Conservation (phyloP, 2,329 filamentous ascomycete species). For the Fusarium camptoceras region DNA sequence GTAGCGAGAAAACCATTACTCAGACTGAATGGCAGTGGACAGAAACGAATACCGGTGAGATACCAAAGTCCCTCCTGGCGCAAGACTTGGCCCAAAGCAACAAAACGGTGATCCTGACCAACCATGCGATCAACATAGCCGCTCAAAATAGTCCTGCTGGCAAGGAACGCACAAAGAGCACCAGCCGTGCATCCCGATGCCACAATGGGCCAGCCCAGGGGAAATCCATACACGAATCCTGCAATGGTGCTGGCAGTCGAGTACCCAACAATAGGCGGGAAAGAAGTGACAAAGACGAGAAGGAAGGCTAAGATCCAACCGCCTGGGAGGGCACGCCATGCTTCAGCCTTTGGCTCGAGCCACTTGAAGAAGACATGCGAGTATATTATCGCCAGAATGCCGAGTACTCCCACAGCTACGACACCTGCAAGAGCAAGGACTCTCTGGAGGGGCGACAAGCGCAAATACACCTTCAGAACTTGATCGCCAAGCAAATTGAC, state of each 20-base stretch:
- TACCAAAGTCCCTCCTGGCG: conserved; percentile 91
- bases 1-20: conserved; percentile 96
- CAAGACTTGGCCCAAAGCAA: conserved; percentile 87
- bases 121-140: conserved; percentile 83
- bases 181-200: conserved; percentile 82
- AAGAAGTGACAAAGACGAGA: conserved; percentile 79
- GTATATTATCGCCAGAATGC: conserved; percentile 79
- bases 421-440: conserved; percentile 65
- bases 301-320: conserved; percentile 83
- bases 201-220: conserved; percentile 82
- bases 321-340: conserved; percentile 78
- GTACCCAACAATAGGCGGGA: conserved; percentile 90
- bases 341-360: conserved; percentile 77
- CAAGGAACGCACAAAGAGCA: conserved; percentile 81
- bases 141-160: conserved; percentile 82
- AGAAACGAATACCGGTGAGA: conserved; percentile 90
- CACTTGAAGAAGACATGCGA: conserved; percentile 82
- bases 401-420: conserved; percentile 64
- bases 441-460: conserved; percentile 71
- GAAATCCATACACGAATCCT: conserved; percentile 68
- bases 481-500: conserved; percentile 59
- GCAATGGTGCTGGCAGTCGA: conserved; percentile 73
- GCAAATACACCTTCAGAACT: conserved; percentile 62
- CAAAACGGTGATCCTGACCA: conserved; percentile 85
- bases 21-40: conserved; percentile 90